Conservation (phyloP, 768 basidiomycete genomes). For the Lactarius indigo region DNA sequence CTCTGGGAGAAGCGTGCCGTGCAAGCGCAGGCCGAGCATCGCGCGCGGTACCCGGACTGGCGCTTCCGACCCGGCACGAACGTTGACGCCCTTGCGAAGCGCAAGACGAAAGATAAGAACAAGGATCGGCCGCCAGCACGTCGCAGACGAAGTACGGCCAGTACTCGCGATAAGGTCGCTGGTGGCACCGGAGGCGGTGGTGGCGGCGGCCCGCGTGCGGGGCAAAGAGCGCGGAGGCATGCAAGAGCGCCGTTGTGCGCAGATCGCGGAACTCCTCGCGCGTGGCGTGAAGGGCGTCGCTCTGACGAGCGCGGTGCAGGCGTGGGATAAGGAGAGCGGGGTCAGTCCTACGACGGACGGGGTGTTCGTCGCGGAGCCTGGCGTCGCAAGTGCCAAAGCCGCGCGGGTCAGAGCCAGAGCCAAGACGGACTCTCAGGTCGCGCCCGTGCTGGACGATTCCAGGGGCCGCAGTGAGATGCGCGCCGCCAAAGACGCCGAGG, state of each 20-base stretch:
- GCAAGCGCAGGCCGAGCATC: constrained; percentile 69
- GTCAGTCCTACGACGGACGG: constrained; percentile 31
- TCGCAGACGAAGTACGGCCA: constrained; percentile 32
- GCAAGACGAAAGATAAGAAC: constrained; percentile 33
- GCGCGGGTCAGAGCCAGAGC: background rate
- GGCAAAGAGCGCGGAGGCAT: constrained; percentile 40
- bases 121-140: constrained; percentile 40
- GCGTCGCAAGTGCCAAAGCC: background rate
- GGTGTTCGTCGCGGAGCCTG: constrained; percentile 18
- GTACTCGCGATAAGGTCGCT: constrained; percentile 32
- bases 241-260: constrained; percentile 54
- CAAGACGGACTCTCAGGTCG: background rate
- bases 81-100: constrained; percentile 33
- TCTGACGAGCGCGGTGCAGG: constrained; percentile 57
- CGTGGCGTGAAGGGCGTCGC: constrained; percentile 64
- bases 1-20: constrained; percentile 75
- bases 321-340: constrained; percentile 46
- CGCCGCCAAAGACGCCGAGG: background rate
- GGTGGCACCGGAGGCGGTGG: background rate
- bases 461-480: constrained; percentile 9
- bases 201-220: background rate
- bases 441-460: background rate
- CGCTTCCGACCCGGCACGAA: constrained; percentile 67
- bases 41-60: constrained; percentile 76
- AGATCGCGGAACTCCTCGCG: constrained; percentile 64